Percentiles rank a stretch among this genome's conserved stretches.
Evolutionary conservation across 805 yeast genomes (phyloP).

Genomic region (Ogataea wickerhamii): DNA sequence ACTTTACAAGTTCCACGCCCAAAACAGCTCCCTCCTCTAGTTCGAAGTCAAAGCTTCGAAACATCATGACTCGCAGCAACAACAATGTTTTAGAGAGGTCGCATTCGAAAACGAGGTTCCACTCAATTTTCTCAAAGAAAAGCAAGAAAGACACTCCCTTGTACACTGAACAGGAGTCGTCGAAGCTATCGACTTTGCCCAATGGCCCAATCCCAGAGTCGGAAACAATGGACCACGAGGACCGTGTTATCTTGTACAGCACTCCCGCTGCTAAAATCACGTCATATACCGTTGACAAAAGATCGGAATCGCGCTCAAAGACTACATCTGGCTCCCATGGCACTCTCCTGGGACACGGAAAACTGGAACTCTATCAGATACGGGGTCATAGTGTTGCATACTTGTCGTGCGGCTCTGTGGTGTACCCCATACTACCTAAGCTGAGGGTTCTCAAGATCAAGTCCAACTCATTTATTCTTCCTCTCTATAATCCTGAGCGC

Average conservation of each 20-base stretch:
- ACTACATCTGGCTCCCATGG: slow-evolving; percentile 30
- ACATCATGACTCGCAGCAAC: slow-evolving; percentile 10
- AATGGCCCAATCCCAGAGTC: slow-evolving; percentile 1
- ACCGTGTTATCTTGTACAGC: slow-evolving; percentile 10
- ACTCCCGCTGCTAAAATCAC: slow-evolving; percentile 15
- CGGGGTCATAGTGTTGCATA: slow-evolving; percentile 53
- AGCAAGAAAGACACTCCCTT: slow-evolving; percentile 6
- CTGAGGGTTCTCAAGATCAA: slow-evolving; percentile 53
- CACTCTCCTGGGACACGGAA: slow-evolving; percentile 56
- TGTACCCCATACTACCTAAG: slow-evolving; percentile 71
- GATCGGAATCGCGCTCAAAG: slow-evolving; percentile 1
- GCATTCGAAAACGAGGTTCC: slow-evolving; percentile 12
- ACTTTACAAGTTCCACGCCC: not conserved
- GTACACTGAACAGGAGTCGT: no score
- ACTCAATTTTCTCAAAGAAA: slow-evolving; percentile 14
- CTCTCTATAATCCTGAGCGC: slow-evolving; percentile 70
- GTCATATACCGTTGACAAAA: slow-evolving; percentile 12
- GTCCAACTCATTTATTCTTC: slow-evolving; percentile 50
- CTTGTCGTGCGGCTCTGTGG: slow-evolving; percentile 62
- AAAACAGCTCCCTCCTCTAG: not conserved
- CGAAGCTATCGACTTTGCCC: not conserved
- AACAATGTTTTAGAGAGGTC: slow-evolving; percentile 6
- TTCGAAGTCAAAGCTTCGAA: slow-evolving; percentile 9
- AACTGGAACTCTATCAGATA: slow-evolving; percentile 55
- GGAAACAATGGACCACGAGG: slow-evolving; percentile 4